Base-by-base conservation (phyloP, 768 basidiomycete genomes). In the Rhodotorula diobovata region DNA sequence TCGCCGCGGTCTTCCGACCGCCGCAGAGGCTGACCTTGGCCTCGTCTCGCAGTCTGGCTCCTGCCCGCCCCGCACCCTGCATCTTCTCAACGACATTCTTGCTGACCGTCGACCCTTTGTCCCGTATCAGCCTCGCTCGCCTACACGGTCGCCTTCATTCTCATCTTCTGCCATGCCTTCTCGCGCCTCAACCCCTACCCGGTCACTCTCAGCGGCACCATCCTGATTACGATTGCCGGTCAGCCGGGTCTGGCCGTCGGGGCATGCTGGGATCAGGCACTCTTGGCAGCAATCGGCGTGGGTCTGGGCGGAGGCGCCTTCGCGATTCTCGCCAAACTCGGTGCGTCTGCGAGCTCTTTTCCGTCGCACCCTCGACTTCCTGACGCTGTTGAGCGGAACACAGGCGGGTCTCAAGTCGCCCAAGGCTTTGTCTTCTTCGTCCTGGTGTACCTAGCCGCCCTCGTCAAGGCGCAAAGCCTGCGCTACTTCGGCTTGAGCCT, bases 391-490 rank as follows among this genome's bases (percentile, higher is more conserved):
- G 11, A 45, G 43, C 28, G 56, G 50, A n/a, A 5, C 8, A 2
- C n/a, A 51, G 50, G n/a, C 11, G 10, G 15, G 2, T n/a, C 50
- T 2, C 28, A 16, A 30, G 51, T 53, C 15, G 79, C 74, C 1
- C 80, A 81, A 62, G 80, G 76, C 28, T 74, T 81, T 54, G 63
- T 79, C 28, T 80, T 80, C 48, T 76, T 72, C 28, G 7, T 77
- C 14, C 72, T 70, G 25, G 76, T 79, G 32, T 81, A 80, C 59
- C 18, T 68, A 45, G 56, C 61, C 60, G 67, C 74, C 9, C 57
- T 71, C 25, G 61, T 75, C 6, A 67, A 70, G 2, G 64, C 30
- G 45, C 34, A 39, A 6, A 64, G 68, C 2, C 41, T 65, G 25
- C 60, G 63, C 3, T 73, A 70, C 61, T 63, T 70, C 51, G 41